phyloP scores from a whole-genome alignment of 768 basidiomycete species.

The Russula emetica region DNA sequence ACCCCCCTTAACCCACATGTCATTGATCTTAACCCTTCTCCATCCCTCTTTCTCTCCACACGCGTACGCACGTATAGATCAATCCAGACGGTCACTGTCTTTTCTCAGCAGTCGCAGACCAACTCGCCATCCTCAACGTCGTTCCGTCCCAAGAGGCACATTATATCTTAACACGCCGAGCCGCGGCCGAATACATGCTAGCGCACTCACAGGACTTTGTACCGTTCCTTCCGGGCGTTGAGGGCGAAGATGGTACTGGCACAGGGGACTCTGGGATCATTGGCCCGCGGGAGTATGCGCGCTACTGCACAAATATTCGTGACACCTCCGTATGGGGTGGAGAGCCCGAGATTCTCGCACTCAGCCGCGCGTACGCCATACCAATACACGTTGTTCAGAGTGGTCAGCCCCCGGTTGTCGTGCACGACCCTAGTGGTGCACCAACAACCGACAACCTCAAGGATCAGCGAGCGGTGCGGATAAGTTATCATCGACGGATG shows the following conservation, averaged over 20 bases:
- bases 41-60: neutral
- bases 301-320: slow-evolving; percentile 74
- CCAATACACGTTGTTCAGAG: slow-evolving; percentile 91
- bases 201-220: slow-evolving; percentile 85
- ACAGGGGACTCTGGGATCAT: slow-evolving; percentile 68
- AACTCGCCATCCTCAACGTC: slow-evolving; percentile 70
- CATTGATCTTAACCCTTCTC: neutral
- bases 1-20: neutral
- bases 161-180: slow-evolving; percentile 55
- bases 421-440: slow-evolving; percentile 57
- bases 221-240: slow-evolving; percentile 79
- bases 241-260: slow-evolving; percentile 64
- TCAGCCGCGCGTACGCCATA: slow-evolving; percentile 73
- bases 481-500: slow-evolving; percentile 91
- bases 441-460: slow-evolving; percentile 36
- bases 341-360: slow-evolving; percentile 92
- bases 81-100: slow-evolving; percentile 96
- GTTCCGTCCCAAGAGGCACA: slow-evolving; percentile 54
- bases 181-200: slow-evolving; percentile 78
- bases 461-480: slow-evolving; percentile 47
- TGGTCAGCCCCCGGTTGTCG: slow-evolving; percentile 75
- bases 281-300: slow-evolving; percentile 55
- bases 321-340: slow-evolving; percentile 95
- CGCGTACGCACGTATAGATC: slow-evolving; percentile 48
- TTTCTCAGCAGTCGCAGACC: slow-evolving; percentile 91